Evolutionary conservation across 192 early-diverging fungal species (phyloP).

Genomic region (Entomortierella beljakovae): DNA sequence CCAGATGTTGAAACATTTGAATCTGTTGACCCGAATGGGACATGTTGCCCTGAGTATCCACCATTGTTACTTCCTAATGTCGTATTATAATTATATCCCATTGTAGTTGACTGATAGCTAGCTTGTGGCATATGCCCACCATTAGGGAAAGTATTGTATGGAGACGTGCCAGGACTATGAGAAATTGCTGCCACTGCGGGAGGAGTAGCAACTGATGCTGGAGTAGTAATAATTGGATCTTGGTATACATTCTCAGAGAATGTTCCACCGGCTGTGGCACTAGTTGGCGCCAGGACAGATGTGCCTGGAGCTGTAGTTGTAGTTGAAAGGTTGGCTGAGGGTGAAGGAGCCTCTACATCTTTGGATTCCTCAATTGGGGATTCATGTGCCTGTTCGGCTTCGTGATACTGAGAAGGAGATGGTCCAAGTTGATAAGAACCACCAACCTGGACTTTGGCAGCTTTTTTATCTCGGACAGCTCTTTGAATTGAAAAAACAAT

Average conservation of each 20-base stretch:
- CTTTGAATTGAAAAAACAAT: conserved; percentile 36
- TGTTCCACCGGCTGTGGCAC: background rate
- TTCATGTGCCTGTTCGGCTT: conserved; percentile 20
- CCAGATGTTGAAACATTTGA: conserved; percentile 20
- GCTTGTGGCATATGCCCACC: conserved; percentile 24
- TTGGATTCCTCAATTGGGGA: conserved; percentile 24
- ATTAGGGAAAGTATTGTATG: conserved; percentile 18
- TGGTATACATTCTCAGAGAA: conserved; percentile 39
- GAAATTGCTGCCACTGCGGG: conserved; percentile 7
- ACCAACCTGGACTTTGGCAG: conserved; percentile 40
- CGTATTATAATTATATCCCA: conserved; percentile 17
- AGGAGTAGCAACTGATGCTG: conserved; percentile 10
- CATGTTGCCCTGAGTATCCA: conserved; percentile 11
- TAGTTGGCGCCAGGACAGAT: conserved; percentile 13
- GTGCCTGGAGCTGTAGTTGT: background rate
- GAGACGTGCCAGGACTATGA: conserved; percentile 1
- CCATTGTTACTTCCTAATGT: background rate
- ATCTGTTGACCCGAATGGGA: conserved; percentile 21
- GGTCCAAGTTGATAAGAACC: conserved; percentile 32
- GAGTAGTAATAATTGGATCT: conserved; percentile 16
- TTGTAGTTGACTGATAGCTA: conserved; percentile 21
- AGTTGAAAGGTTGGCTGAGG: conserved; percentile 9
- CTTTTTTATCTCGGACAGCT: conserved; percentile 36
- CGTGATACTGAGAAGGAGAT: conserved; percentile 42
- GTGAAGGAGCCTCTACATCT: conserved; percentile 22